Evolutionary conservation across 2,329 filamentous ascomycete species (phyloP).

Genomic region (Hypocrella siamensis): DNA sequence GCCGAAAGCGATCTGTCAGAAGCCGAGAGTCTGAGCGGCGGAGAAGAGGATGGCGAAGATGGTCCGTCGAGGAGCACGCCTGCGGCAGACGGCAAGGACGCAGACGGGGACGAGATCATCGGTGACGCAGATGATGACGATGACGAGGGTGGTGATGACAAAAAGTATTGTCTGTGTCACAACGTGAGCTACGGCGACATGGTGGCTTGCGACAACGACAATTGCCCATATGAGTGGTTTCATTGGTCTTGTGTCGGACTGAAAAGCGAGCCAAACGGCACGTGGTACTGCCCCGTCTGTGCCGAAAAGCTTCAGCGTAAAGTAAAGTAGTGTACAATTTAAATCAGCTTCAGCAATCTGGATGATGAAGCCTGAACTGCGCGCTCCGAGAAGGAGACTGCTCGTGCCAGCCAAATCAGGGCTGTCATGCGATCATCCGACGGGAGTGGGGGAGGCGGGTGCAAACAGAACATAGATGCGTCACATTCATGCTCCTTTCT

Average conservation of each 20-base stretch:
- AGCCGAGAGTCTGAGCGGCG: constrained; percentile 38
- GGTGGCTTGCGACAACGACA: constrained; percentile 76
- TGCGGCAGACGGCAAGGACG: constrained; percentile 18
- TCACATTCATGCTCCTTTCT: no score
- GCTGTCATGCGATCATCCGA: no score
- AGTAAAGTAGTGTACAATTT: constrained; percentile 9
- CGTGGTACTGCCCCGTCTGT: constrained; percentile 52
- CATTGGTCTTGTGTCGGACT: constrained; percentile 64
- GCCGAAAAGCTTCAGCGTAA: constrained; percentile 34
- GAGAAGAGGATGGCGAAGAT: constrained; percentile 29
- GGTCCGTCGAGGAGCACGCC: constrained; percentile 16
- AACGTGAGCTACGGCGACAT: constrained; percentile 76
- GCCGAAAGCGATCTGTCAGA: constrained; percentile 52
- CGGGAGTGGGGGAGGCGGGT: no score
- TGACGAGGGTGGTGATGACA: constrained; percentile 60
- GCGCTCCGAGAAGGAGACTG: background rate
- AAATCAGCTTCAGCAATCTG: background rate
- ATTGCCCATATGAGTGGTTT: constrained; percentile 75
- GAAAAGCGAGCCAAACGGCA: constrained; percentile 51
- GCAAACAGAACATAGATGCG: no score
- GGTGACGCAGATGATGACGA: constrained; percentile 41
- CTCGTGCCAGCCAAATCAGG: background rate
- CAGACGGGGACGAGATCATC: constrained; percentile 35
- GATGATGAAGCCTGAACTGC: no score
- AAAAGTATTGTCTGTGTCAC: constrained; percentile 73